Percentiles rank a stretch among this genome's conserved stretches.
phyloP scores from a whole-genome alignment of 495 filamentous ascomycete species.

The Glonium stellatum region DNA sequence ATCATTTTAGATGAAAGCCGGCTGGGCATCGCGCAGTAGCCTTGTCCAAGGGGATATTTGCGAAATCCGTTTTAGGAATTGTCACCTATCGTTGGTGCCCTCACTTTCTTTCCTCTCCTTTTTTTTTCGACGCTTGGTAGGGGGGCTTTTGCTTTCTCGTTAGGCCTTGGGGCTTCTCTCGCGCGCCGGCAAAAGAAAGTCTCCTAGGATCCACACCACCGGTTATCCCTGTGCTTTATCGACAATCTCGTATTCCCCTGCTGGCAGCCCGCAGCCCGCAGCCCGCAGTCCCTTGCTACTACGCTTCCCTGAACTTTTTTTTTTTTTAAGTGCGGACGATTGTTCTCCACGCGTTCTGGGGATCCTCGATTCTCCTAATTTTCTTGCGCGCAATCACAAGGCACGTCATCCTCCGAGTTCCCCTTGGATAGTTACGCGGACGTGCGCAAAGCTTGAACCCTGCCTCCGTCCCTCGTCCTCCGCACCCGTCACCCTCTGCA shows the following conservation, averaged over 20 bases:
- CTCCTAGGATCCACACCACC: too few species aligned
- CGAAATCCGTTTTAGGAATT: not conserved
- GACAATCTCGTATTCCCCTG: not conserved
- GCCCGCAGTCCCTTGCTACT: not conserved
- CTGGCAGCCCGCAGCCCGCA: not conserved
- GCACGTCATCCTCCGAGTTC: constrained; percentile 2
- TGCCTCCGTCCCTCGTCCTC: not conserved
- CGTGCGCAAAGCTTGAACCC: not conserved
- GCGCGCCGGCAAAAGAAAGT: not conserved
- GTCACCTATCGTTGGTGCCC: not conserved
- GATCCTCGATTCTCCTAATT: not conserved
- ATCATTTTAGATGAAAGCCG: not conserved
- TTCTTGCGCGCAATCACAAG: not conserved
- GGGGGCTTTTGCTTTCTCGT: not conserved
- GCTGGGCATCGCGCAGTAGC: not conserved
- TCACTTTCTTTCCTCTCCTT: not conserved
- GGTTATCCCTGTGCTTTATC: not conserved
- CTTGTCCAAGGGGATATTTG: not conserved
- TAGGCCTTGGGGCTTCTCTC: too few species aligned
- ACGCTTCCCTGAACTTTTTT: not conserved
- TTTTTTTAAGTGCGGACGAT: not conserved
- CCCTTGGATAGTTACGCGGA: not conserved
- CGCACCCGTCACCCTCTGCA: not conserved
- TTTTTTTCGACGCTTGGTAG: too few species aligned
- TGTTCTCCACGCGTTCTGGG: not conserved